Base-by-base conservation (phyloP, 2,329 filamentous ascomycete genomes). In the Nemania sp. region DNA sequence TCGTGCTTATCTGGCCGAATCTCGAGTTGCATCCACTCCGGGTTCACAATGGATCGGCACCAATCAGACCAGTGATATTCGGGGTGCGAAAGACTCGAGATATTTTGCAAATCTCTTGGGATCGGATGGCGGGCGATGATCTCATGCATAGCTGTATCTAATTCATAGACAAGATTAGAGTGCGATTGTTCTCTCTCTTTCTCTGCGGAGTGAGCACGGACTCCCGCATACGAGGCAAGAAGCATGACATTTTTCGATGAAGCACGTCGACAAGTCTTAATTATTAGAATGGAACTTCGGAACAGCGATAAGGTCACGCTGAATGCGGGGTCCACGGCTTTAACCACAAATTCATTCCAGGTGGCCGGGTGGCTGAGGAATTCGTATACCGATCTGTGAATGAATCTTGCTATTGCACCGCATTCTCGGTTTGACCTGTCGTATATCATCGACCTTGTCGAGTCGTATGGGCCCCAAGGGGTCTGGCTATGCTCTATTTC, bases 361-460 rank as follows among this genome's bases (percentile, higher is more conserved):
- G 65, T 41, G 2, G 53, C 27, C 1, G 24, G 22, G 1, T 18
- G 35, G 5, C 11, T 3, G 18, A 74, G 59, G 51, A 74, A 74
- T n/a, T 73, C 72, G 20, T 11, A 45, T n/a, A 74, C 71, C 10
- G 72, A 72, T 53, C 64, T 66, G 32, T 74, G 72, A 20, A 73
- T 35, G 29, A 73, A 72, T 3, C 38, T 52, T 6, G 62, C 63
- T 5, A 8, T 49, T n/a, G 55, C 61, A 7, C 24, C 62, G 10
- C 35, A n/a, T 8, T 55, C 55, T 32, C 1, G 52, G n/a, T 13
- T 27, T n/a, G n/a, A n/a, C n/a, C 62, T 29, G 57, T 32, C 29
- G 29, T 32, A 32, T 32, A 43, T n/a, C 18, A 43, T 43, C 41
- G 41, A 43, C 29, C 29, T 43, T 38, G 41, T n/a, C 5, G 5